Base-by-base conservation (phyloP, 768 basidiomycete species). In the Leccinum incarnatum region DNA sequence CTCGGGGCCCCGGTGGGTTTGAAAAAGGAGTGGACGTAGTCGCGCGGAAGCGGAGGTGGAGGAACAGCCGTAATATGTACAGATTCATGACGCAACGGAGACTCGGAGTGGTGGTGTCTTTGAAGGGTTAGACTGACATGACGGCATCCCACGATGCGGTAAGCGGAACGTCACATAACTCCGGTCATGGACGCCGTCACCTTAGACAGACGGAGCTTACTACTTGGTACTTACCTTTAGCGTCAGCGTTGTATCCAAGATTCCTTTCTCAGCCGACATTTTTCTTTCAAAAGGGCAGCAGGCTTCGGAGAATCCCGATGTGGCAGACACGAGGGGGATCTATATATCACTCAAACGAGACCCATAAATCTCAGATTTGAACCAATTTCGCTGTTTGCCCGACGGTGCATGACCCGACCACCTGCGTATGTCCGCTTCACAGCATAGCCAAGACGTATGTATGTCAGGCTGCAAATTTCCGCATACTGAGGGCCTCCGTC, bases 21-120 rank as follows among this genome's bases (percentile, higher is more conserved):
- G 75, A 61, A 30, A 75, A 60, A 58, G 72, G 65, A 50, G 55
- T 56, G 59, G 72, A 56, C 77, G 80, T 78, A 34, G 67, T 65
- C 57, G 47, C 57, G 54, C 25, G 56, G 45, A 36, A 55, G 64
- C 46, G 56, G 53, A 65, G 59, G 52, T 60, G 57, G 58, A 56
- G 59, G 42, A 34, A 61, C 34, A 57, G 51, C 53, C 57, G 58
- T 49, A 65, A 65, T 73, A 69, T 66, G 63, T 60, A 63, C 53
- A 4, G 59, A 62, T 63, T 62, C 53, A 71, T 64, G 63, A 60
- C 53, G 42, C 56, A 62, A 67, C 70, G 74, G 73, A 53, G 68
- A 55, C 57, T 67, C 69, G 68, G 53, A 62, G 59, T 42, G 36
- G 46, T 23, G 45, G 23, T 23, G 14, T 48, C 49, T 61, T 53